Evolutionary conservation across 495 filamentous ascomycete genomes (phyloP), one percentile per base, ranked within the genome.

Genomic region (Lophiostoma macrostomum): DNA sequence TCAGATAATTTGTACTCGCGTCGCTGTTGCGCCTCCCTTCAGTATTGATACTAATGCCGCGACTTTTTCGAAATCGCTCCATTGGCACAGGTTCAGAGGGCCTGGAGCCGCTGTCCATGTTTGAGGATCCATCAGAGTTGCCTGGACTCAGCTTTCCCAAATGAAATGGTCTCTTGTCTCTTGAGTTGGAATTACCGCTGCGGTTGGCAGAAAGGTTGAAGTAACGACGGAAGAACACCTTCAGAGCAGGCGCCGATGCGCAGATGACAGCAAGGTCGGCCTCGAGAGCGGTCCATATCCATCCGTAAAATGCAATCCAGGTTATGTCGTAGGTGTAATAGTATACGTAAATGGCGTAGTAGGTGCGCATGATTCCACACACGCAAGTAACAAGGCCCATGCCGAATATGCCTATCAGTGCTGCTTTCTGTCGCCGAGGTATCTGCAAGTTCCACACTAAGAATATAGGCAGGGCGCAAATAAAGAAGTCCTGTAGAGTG

Each of bases 161-260:
- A 18, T 25, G 3, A 2, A 29, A 16, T 18, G 16, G 16, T 5
- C 22, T 34, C 7, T 19, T 14, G 14, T 29, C n/a, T 16, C 6
- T 10, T 13, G 49, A 13, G 14, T 34, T 38, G 12, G 13, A 23
- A 18, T 46, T 47, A 7, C 22, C 40, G 13, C 29, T 47, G 10
- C 44, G 37, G 29, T 49, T 31, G 19, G 19, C n/a, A 5, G 57
- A 53, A 16, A 54, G 27, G 31, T 57, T 58, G 38, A 66, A 46
- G 56, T 68, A 67, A 8, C 53, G 38, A 0, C 53, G 38, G 45
- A 69, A 66, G 54, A 69, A 63, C 37, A 64, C 61, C 13, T 67
- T 65, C 5, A 68, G 50, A 4, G 63, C 63, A 0, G 67, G 67
- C 0, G 61, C 65, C n/a, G 52, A 66, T 0, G 64, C 67, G 42